Conservation (phyloP, 495 filamentous ascomycete genomes). For the Cercophora samala region DNA sequence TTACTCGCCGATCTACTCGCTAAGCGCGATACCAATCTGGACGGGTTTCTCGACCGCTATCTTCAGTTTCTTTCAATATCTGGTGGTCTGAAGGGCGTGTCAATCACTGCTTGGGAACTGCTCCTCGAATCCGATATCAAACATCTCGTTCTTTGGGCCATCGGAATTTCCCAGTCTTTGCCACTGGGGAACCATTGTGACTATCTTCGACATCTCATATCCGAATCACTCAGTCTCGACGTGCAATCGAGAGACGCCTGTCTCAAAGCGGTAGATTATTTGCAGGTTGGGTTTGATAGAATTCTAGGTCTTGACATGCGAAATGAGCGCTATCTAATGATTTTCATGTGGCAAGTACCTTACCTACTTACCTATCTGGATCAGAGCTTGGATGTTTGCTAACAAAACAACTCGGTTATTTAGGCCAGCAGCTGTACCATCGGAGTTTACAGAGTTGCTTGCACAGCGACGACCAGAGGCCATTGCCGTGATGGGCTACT, state of each 20-base stretch:
- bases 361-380: background rate
- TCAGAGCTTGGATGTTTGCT: background rate
- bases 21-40: slow-evolving; percentile 28
- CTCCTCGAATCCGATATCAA: slow-evolving; percentile 33
- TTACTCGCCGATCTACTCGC: slow-evolving; percentile 36
- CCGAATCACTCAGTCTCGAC: slow-evolving; percentile 19
- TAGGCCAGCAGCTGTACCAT: slow-evolving; percentile 27
- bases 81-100: slow-evolving; percentile 34
- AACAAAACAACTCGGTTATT: slow-evolving; percentile 2
- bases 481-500: slow-evolving; percentile 34
- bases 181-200: slow-evolving; percentile 24
- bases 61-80: slow-evolving; percentile 30
- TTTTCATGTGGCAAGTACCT: slow-evolving; percentile 29
- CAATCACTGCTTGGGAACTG: slow-evolving; percentile 32
- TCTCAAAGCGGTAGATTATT: slow-evolving; percentile 23
- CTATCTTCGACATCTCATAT: slow-evolving; percentile 20
- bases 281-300: slow-evolving; percentile 37
- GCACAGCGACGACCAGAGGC: slow-evolving; percentile 28
- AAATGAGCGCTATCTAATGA: slow-evolving; percentile 33
- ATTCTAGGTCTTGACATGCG: slow-evolving; percentile 17
- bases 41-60: slow-evolving; percentile 33
- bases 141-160: slow-evolving; percentile 26
- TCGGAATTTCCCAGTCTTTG: slow-evolving; percentile 13
- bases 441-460: slow-evolving; percentile 29
- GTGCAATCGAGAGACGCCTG: slow-evolving; percentile 31